phyloP scores from a whole-genome alignment of 495 filamentous ascomycete species.

The Amphirosellinia nigrospora region DNA sequence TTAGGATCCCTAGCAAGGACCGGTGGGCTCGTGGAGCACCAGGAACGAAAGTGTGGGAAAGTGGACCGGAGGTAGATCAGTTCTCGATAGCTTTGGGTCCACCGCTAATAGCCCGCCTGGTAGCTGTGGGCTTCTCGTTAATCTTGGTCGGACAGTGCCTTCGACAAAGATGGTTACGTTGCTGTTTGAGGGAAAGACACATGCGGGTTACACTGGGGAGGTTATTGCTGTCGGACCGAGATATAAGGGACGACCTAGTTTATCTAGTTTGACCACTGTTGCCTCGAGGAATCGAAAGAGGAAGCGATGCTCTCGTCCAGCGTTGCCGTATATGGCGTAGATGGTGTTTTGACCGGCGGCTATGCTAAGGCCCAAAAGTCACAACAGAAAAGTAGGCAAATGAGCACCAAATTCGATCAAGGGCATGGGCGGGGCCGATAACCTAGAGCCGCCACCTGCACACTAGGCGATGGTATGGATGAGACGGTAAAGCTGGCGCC shows the following conservation, averaged over 20 bases:
- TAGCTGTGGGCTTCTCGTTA: constrained; percentile 19
- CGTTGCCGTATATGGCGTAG: constrained; percentile 7
- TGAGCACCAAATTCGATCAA: not conserved
- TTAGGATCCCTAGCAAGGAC: constrained; percentile 34
- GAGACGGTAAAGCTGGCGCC: constrained; percentile 13
- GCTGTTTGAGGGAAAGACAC: constrained; percentile 24
- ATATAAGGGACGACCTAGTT: constrained; percentile 17
- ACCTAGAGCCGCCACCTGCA: not conserved
- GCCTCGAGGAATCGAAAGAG: constrained; percentile 11
- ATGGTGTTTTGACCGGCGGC: constrained; percentile 2
- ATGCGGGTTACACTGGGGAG: constrained; percentile 19
- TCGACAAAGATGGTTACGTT: not conserved
- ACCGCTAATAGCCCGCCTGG: not conserved
- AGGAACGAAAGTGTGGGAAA: constrained; percentile 30
- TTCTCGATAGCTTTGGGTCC: constrained; percentile 8
- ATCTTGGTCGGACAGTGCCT: constrained; percentile 23
- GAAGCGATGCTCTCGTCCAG: constrained; percentile 20
- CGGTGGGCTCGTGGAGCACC: constrained; percentile 31
- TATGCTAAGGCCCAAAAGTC: not conserved
- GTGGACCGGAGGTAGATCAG: constrained; percentile 34
- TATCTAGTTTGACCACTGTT: constrained; percentile 17
- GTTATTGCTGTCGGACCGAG: constrained; percentile 12
- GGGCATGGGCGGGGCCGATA: not conserved
- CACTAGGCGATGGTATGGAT: not conserved
- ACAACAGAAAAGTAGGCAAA: not conserved